Base-by-base conservation (phyloP, 257 asterid species). In the Fraxinus quadrangulata region DNA sequence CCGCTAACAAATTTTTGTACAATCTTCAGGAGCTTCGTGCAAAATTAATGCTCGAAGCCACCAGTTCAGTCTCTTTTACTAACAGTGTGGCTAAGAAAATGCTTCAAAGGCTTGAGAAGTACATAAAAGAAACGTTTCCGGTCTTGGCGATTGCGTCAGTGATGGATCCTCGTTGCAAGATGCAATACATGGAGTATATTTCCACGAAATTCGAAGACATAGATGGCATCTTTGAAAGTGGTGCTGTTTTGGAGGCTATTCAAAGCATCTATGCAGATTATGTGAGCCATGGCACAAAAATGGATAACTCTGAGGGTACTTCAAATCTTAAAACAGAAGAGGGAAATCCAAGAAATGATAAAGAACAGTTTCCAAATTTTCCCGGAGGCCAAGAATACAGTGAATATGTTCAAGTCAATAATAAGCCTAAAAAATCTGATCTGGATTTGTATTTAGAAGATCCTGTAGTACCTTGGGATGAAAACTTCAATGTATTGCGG, bases 361-460 rank as follows among this genome's bases (percentile, higher is more conserved):
- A 66, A 4, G 67, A n/a, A 21, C n/a, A 17, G 30, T 19, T 66
- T 24, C 34, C 30, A 6, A 66, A 11, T 24, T 10, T 24, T 24
- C 33, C 71, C 1, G 39, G 37, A 8, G 8, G 19, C 2, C n/a
- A 66, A 24, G 71, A 66, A 2, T 66, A 66, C n/a, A 1, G 10
- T 66, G 6, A 66, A 28, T 66, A 26, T 28, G 71, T 66, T 66
- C 36, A 3, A 66, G 37, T 34, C 34, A 66, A 66, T 26, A 66
- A 28, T 66, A 4, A 26, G 33, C 37, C 36, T 31, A 8, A 24
- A 24, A 65, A 24, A 7, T 65, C 70, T 2, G 70, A 65, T 12
- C 70, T 65, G 17, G 33, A 24, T 65, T 65, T 6, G 17, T 80
- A 80, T 49, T 70, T 79, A 45, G 79, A 79, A 74, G 77, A 78